Evolutionary conservation across 129 eudicot genomes (phyloP), one percentile per base, ranked within the genome.

Genomic region (Flaveria robusta): DNA sequence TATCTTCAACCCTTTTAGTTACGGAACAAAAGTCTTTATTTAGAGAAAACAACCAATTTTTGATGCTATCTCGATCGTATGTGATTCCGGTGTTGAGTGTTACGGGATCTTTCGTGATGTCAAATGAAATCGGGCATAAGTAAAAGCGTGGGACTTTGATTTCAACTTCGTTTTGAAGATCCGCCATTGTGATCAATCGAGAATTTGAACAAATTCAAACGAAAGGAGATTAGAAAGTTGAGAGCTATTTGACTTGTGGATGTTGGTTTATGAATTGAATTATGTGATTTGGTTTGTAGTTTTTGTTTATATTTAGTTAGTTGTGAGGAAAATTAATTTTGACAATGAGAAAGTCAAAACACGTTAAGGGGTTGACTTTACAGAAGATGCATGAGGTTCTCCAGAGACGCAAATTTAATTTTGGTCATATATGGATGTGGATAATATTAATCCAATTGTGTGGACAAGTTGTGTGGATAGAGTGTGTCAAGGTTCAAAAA

Each of bases 41-140:
- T 31, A 47, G 63, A 5, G 71, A n/a, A 31, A 50, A 79, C 15
- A 81, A 27, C 81, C 85, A 81, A 34, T 67, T 68, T 14, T 81
- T 81, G 23, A 81, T 81, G 66, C 68, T 59, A 7, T 46, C 68
- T 1, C 85, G 81, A 46, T 81, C 85, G 43, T 81, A 81, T 5
- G 85, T 81, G 31, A 81, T 81, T 9, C 85, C 85, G 0, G 85
- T 81, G 14, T 77, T 52, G 47, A 75, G 70, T 0, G 63, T 75
- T 22, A 81, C 85, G 2, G 85, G 85, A 49, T 81, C 85, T 31
- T 69, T 68, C 85, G 75, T 81, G 52, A 81, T 74, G 39, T 81
- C 81, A 0, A 81, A 73, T 3, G 85, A 81, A 49, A 81, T 81
- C 19, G 85, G 85, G 10, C 85, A 81, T 0, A 81, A 9, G 41